Evolutionary conservation across 768 basidiomycete genomes (phyloP), one percentile per base, ranked within the genome.

Genomic region (Lentinula guzmanii): DNA sequence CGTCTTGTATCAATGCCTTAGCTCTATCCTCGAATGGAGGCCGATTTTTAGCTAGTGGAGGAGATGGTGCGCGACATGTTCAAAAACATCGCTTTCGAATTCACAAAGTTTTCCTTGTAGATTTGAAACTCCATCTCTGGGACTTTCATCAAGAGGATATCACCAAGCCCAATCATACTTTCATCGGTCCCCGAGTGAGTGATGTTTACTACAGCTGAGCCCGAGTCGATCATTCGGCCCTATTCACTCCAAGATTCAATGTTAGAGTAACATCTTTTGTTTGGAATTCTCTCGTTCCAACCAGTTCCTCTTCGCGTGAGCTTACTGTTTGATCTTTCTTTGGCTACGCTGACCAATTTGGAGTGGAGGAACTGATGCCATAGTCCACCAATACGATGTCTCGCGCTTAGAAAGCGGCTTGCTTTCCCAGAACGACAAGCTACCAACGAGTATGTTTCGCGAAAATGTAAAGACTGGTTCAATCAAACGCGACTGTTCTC

Each of bases 201-300:
- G 5, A 46, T 18, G 28, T 13, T n/a, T 41, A 16, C 34, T 11
- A 5, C 39, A 28, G 50, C 18, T 16, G n/a, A 31, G 16, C 42
- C 42, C 6, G 6, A 43, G 42, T 21, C 46, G 3, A 61, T 37
- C 41, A 53, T 54, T 34, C 60, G 43, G 61, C 2, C 24, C 53
- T 63, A 66, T 68, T 67, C 46, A 61, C 58, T 55, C 54, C 50
- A 13, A 50, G 21, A 18, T 43, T 37, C 33, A n/a, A 33, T 28
- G 8, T 9, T 64, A 92, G 90, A 79, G 78, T 45, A 91, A 90
- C 65, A 81, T 91, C 39, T 85, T 93, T 70, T 79, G 82, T 16
- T 74, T 92, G 34, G 82, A 82, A 52, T 91, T 92, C 73, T 90
- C 90, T 5, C 79, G 86, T 0, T 77, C 78, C 21, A 88, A 87